Conservation (phyloP, 371 early-diverging fungal genomes). For the Furculomyces boomerangus region DNA sequence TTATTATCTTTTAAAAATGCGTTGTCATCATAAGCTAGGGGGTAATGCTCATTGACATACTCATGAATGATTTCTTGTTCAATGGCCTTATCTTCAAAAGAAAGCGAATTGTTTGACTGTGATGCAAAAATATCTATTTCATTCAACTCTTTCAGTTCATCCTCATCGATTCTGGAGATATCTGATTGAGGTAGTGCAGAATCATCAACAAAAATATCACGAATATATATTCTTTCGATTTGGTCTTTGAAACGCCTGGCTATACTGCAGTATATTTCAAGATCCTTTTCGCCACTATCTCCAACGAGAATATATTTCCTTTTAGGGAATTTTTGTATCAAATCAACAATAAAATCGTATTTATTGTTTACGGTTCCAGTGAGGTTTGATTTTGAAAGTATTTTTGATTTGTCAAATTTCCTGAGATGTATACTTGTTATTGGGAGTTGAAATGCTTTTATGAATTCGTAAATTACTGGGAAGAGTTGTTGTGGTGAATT, state of each 20-base stretch:
- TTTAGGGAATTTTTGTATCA: constrained; percentile 55
- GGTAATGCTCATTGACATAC: too few species aligned
- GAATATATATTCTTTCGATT: constrained; percentile 65
- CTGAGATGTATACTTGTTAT: constrained; percentile 56
- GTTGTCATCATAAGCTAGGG: too few species aligned
- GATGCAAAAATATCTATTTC: too few species aligned
- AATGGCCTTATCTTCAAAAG: too few species aligned
- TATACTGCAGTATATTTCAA: constrained; percentile 54
- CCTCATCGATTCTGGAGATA: too few species aligned
- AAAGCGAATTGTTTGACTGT: too few species aligned
- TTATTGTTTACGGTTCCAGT: constrained; percentile 30
- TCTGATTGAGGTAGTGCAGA: too few species aligned
- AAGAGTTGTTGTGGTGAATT: constrained; percentile 80
- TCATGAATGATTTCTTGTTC: too few species aligned
- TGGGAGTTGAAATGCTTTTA: constrained; percentile 50
- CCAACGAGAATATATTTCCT: constrained; percentile 75
- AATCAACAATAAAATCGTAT: constrained; percentile 31
- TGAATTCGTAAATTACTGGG: constrained; percentile 50
- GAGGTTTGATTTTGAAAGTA: constrained; percentile 21
- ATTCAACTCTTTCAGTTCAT: too few species aligned
- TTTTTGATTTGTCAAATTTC: constrained; percentile 30
- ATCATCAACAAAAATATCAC: constrained; percentile 43
- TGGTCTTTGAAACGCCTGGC: constrained; percentile 38
- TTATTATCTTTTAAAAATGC: too few species aligned
- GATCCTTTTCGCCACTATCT: constrained; percentile 78